Evolutionary conservation across 176 grass and related monocot genomes (phyloP).

Genomic region (Oryza glaberrima): DNA sequence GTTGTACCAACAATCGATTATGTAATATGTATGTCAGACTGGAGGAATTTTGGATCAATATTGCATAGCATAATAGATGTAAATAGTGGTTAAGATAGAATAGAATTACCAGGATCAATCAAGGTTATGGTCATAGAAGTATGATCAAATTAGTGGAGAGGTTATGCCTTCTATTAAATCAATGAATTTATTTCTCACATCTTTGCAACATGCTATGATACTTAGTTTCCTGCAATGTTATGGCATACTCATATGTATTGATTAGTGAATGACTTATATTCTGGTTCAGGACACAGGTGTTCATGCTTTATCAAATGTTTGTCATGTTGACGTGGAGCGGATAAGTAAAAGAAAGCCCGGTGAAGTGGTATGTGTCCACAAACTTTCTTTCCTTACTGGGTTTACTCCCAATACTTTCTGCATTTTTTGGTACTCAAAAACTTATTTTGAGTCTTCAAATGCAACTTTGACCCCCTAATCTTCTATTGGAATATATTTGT

Average conservation of each 20-base stretch:
- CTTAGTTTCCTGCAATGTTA: not conserved
- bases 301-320: constrained; percentile 96
- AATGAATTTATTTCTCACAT: not conserved
- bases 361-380: constrained; percentile 68
- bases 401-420: not conserved
- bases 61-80: not conserved
- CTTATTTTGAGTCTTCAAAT: not conserved
- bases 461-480: not conserved
- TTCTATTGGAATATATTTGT: not conserved
- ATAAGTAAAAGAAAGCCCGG: constrained; percentile 99
- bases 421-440: not conserved
- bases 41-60: not conserved
- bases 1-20: constrained; percentile 3
- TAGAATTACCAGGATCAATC: not conserved
- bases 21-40: not conserved
- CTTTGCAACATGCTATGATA: constrained; percentile 19
- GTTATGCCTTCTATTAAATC: not conserved
- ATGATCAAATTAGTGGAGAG: not conserved
- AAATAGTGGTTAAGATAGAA: not conserved
- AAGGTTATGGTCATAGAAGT: not conserved
- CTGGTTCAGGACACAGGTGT: constrained; percentile 80
- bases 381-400: constrained; percentile 7
- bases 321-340: constrained; percentile 90
- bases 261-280: constrained; percentile 11
- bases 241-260: not conserved